Evolutionary conservation across 106 monocot species (phyloP), one percentile per base, ranked within the genome.

Genomic region (Allium cepa): DNA sequence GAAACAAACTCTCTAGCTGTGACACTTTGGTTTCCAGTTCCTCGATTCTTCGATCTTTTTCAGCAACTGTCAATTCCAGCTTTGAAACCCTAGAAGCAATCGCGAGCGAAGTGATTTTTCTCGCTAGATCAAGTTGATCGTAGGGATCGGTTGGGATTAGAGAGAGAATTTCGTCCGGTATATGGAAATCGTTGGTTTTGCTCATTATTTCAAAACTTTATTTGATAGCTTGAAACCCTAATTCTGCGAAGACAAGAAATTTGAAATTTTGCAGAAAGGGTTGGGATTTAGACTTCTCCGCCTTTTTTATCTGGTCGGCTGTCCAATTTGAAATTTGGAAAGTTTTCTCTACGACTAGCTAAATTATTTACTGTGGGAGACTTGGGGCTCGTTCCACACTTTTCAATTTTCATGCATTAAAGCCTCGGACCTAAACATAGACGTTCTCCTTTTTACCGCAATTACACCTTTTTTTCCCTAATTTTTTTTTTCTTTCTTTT

Each of bases 91-190:
- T 81, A 53, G 93, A 93, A 45, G 89, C 71, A 67, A 93, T 89
- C 55, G 93, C 93, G 71, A 93, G 81, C 59, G 89, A 83, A 36
- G 93, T 89, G 89, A 93, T 89, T 77, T 83, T 86, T 74, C 89
- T 72, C 36, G 93, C 88, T 5, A 93, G 59, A 72, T 93, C 85
- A 36, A 93, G 71, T 72, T 86, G 93, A 46, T 88, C 93, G 75
- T 86, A 86, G 10, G 93, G 93, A 71, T 93, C 93, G 57, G 75
- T 77, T 9, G 93, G 88, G 48, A 93, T 83, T 63, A 93, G 81
- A 0, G 88, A 61, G 22, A 88, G 85, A 57, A 93, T 88, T 71
- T 88, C 85, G 45, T 83, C 83, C 3, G 93, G 85, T 11, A 93
- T 62, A 50, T 79, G 66, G 80, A 89, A 89, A 63, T 87, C 83